Evolutionary conservation across 2,329 filamentous ascomycete genomes (phyloP).

Genomic region (Tolypocladium album): DNA sequence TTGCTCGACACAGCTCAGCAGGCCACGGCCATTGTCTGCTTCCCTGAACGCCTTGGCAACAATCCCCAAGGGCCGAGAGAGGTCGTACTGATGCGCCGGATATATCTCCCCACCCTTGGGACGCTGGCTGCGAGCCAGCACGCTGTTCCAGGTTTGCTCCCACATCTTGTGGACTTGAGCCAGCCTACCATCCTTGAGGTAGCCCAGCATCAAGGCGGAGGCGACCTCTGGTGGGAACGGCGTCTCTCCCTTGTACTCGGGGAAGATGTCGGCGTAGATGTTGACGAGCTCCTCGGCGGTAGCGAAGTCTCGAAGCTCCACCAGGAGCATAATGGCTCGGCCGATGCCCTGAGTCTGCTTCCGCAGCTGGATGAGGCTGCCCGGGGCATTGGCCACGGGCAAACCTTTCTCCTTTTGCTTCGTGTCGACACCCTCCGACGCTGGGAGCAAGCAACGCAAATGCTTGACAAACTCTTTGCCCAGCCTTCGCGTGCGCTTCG

Average conservation of each 20-base stretch:
- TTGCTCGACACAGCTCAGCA: constrained; percentile 40
- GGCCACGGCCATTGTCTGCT: constrained; percentile 29
- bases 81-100: constrained; percentile 39
- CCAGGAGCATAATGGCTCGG: constrained; percentile 22
- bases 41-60: constrained; percentile 35
- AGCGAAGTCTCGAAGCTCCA: constrained; percentile 31
- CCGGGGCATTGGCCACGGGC: neutral
- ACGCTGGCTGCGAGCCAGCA: constrained; percentile 23
- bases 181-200: constrained; percentile 46
- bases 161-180: constrained; percentile 56
- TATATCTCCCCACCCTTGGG: constrained; percentile 22
- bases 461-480: constrained; percentile 17
- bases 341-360: constrained; percentile 18
- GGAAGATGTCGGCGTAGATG: constrained; percentile 35
- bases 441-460: constrained; percentile 12
- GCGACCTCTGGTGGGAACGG: constrained; percentile 44
- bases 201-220: constrained; percentile 56
- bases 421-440: neutral
- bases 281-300: constrained; percentile 47
- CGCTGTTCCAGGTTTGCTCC: constrained; percentile 46
- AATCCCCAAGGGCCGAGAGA: constrained; percentile 36
- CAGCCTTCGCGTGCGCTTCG: constrained; percentile 12
- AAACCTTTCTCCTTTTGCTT: neutral
- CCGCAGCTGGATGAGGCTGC: constrained; percentile 12
- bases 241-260: constrained; percentile 17